Base-by-base conservation (phyloP, 768 basidiomycete genomes). In the Kwoniella botswanensis region DNA sequence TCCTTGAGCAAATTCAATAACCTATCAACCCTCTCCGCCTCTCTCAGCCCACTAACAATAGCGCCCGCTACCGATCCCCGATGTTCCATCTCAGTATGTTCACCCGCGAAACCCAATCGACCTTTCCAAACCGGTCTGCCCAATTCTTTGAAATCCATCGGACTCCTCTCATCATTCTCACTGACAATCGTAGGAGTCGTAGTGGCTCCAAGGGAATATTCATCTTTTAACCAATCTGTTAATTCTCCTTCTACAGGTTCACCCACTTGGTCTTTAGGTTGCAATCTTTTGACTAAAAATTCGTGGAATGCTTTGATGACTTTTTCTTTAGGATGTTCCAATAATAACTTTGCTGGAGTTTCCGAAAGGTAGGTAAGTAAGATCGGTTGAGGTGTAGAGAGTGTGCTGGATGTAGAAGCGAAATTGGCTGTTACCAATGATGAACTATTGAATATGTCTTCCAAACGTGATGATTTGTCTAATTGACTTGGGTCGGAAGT, bases 1-100 rank as follows among this genome's bases (percentile, higher is more conserved):
- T 65, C 60, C 18, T 61, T 65, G 52, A 67, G 26, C n/a, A 63
- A 63, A 29, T 74, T 66, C 62, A 85, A 74, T 56, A 82, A 42
- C 56, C 80, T 78, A 17, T 43, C 76, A 1, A 85, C 78, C 41
- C 85, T 67, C 55, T 63, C 71, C 0, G 82, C 85, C 71, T 86
- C 85, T 63, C 85, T 78, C 65, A 71, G 35, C 0, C 85, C 85
- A 64, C 82, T 84, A 44, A 81, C 74, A 12, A 83, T 76, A 18
- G 86, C 85, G 0, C 85, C 85, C 2, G 81, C 79, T 12, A 84
- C 84, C 42, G 75, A 78, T 10, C 85, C 86, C 22, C 84, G 65
- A 56, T 84, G 82, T 55, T 86, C 81, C 65, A 85, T 69, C 64
- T 84, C 85, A 11, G 86, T 86, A 60, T 85, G 85, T 74, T 86